Percentiles rank a stretch among this genome's conserved stretches.
These are phyloP conservation scores for Gamarada debralockiae DNA, from an alignment of 495 filamentous ascomycete species.

Conservation along the genomic window DNA sequence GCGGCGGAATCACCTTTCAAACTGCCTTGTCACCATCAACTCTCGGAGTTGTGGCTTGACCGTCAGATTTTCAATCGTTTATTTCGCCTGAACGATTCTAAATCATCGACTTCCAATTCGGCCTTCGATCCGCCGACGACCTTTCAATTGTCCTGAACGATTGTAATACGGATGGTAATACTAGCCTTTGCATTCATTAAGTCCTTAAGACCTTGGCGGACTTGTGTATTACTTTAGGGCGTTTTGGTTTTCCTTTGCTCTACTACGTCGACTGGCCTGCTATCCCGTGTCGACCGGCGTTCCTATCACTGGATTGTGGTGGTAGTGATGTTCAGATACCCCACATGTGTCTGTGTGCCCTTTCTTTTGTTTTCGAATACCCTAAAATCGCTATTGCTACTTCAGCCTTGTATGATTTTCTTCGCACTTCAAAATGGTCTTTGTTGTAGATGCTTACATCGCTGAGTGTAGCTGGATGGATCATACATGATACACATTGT, in stretches of 20 bases:
- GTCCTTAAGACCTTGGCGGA: no score
- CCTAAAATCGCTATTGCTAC: constrained; percentile 4
- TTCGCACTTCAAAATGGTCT: not conserved
- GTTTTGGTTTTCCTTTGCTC: not conserved
- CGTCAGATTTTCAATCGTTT: not conserved
- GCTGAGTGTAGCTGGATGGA: not conserved
- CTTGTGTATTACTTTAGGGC: no score
- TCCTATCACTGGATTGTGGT: constrained; percentile 1
- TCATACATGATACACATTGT: not conserved
- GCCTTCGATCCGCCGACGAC: no score
- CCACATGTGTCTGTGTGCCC: not conserved
- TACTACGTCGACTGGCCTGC: not conserved
- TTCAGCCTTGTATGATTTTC: not conserved
- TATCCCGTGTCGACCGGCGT: constrained; percentile 5
- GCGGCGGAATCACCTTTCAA: constrained; percentile 13
- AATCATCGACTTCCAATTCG: not conserved
- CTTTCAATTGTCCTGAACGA: no score
- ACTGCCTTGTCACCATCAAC: constrained; percentile 3
- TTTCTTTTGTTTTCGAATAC: constrained; percentile 3
- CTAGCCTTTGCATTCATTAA: no score
- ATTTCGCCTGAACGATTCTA: not conserved
- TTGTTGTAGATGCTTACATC: constrained; percentile 3
- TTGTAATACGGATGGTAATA: no score
- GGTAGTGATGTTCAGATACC: constrained; percentile 13
- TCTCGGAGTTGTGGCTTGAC: constrained; percentile 15